Conservation (phyloP, 2,329 filamentous ascomycete species). For the Pyricularia pennisetigena region DNA sequence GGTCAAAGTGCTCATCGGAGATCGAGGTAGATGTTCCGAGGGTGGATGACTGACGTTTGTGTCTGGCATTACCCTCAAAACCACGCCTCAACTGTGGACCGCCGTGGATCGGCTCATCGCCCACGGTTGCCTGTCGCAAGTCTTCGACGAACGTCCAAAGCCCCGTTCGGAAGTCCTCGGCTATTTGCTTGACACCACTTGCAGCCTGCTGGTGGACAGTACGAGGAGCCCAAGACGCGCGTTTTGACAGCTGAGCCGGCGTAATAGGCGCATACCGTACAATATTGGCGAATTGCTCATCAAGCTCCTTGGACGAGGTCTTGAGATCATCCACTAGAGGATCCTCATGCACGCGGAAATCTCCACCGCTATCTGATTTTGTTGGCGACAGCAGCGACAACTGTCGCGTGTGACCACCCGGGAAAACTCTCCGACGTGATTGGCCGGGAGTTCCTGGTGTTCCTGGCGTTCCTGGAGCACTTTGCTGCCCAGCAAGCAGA, state of each 20-base stretch:
- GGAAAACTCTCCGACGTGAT: constrained; percentile 55
- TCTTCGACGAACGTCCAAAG: constrained; percentile 94
- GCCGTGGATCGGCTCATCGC: constrained; percentile 74
- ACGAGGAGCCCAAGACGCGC: constrained; percentile 50
- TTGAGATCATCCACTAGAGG: constrained; percentile 29
- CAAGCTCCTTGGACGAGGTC: constrained; percentile 20
- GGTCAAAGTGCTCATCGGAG: constrained; percentile 16
- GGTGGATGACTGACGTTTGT: neutral
- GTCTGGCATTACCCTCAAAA: neutral
- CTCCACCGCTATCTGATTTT: constrained; percentile 27
- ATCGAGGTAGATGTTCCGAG: neutral
- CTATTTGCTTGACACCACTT: constrained; percentile 60
- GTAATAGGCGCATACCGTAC: constrained; percentile 21
- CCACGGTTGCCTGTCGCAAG: constrained; percentile 87
- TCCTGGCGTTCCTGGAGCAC: constrained; percentile 27
- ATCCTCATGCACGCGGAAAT: constrained; percentile 32
- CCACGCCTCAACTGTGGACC: constrained; percentile 11
- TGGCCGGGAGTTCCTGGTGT: constrained; percentile 21
- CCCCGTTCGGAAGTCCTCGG: constrained; percentile 80
- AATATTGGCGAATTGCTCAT: constrained; percentile 17
- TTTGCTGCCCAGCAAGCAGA: constrained; percentile 36
- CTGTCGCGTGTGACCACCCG: constrained; percentile 50
- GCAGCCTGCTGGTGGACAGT: constrained; percentile 28
- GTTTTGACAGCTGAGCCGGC: constrained; percentile 34
- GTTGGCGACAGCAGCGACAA: constrained; percentile 75